phyloP scores from a whole-genome alignment of 2,329 filamentous ascomycete species.

The Trichoderma pleuroti region DNA sequence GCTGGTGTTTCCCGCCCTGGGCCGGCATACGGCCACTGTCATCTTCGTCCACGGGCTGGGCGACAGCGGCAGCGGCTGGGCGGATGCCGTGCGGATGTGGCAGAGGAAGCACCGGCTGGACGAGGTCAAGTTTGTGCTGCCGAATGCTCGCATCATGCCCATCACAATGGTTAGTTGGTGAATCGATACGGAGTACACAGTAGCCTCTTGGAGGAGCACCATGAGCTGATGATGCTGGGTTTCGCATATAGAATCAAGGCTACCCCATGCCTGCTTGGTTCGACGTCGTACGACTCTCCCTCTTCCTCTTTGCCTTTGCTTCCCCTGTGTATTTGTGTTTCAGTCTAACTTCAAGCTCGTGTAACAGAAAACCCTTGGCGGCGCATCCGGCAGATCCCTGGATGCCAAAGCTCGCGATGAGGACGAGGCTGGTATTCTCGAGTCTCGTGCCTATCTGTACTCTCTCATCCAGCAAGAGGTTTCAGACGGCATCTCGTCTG shows the following conservation, averaged over 20 bases:
- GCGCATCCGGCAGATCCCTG: conserved; percentile 19
- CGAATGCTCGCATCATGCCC: conserved; percentile 81
- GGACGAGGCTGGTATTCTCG: conserved; percentile 71
- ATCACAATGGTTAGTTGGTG: conserved; percentile 57
- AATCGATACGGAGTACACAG: background rate
- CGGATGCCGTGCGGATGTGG: conserved; percentile 82
- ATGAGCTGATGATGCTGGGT: background rate
- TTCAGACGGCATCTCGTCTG: conserved; percentile 68
- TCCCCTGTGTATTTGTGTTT: background rate
- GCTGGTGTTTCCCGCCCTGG: conserved; percentile 73
- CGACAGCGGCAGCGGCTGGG: conserved; percentile 77
- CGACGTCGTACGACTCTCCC: conserved; percentile 59
- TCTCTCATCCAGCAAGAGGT: conserved; percentile 76
- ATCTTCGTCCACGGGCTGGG: conserved; percentile 93
- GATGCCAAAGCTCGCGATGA: conserved; percentile 37
- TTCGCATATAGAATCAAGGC: conserved; percentile 60
- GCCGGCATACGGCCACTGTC: conserved; percentile 85
- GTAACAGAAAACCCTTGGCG: conserved; percentile 34
- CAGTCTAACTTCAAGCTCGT: background rate
- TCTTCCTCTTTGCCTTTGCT: background rate
- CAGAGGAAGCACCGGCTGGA: conserved; percentile 74
- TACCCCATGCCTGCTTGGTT: conserved; percentile 86
- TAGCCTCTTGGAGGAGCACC: background rate
- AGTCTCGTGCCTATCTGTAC: conserved; percentile 72
- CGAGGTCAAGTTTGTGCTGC: conserved; percentile 91